Base-by-base conservation (phyloP, 108 stramenopile genomes). In the Mayamaea pseudoterrestris region DNA sequence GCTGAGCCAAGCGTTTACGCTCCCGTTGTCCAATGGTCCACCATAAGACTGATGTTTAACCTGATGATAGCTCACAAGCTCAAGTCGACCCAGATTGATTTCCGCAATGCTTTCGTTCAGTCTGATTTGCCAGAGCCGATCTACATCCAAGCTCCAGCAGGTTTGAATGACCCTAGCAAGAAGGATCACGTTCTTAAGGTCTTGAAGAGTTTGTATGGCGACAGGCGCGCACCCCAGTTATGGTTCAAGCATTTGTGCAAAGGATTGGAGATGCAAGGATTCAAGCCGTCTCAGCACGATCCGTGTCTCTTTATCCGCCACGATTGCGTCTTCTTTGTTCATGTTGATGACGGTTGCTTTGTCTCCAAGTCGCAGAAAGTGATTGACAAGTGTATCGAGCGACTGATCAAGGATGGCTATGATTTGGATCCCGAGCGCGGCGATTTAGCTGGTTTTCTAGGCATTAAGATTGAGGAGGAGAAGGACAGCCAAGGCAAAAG, bases 311-410 rank as follows among this genome's bases (percentile, higher is more conserved):
- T 59, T 50, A 59, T 61, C 46, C 35, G 36, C 0, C 61, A 58
- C 0, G 16, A 40, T 16, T 27, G 47, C 18, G 50, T 71, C 5
- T 76, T 60, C 48, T 44, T 69, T 12, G 17, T 41, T 60, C 73
- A 73, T 40, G 72, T 80, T 5, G 69, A 76, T 32, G 61, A 72
- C 31, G 32, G 48, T 7, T 18, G 63, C 1, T 55, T 66, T 21
- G 63, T 43, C 35, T 42, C 65, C n/a, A n/a, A 0, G n/a, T n/a
- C n/a, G n/a, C n/a, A n/a, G n/a, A n/a, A 9, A 40, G 52, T 27
- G n/a, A n/a, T n/a, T n/a, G n/a, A n/a, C n/a, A n/a, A n/a, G n/a
- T n/a, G n/a, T n/a, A n/a, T n/a, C n/a, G n/a, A n/a, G 5, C 18
- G 20, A 39, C 16, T 18, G 37, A 18, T 39, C 37, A 14, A 39